Percentiles rank a stretch among this genome's conserved stretches.
phyloP scores from a whole-genome alignment of 176 grass and related monocot genomes.

The Cocos nucifera region DNA sequence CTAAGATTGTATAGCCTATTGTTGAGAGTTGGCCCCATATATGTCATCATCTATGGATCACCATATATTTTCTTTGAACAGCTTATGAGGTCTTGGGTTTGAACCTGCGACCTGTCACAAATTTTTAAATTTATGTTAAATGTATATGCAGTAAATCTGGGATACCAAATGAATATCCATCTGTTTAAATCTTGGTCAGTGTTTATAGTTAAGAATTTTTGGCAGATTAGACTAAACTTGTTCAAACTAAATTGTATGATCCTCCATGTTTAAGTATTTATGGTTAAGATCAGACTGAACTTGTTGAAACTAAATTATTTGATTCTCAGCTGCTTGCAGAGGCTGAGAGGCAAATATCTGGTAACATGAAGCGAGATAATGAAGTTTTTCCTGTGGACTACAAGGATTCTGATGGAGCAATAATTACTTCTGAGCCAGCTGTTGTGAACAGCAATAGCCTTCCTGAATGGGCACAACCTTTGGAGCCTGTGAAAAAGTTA shows the following conservation, averaged over 20 bases:
- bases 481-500: slow-evolving; percentile 90
- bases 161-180: too few relatives aligned
- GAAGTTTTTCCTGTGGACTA: slow-evolving; percentile 57
- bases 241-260: slow-evolving; percentile 36
- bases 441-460: slow-evolving; percentile 37
- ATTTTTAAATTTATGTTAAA: too few relatives aligned
- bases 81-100: too few relatives aligned
- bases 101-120: too few relatives aligned
- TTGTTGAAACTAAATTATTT: slow-evolving; percentile 31
- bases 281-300: background rate
- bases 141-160: too few relatives aligned
- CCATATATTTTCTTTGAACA: too few relatives aligned
- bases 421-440: slow-evolving; percentile 37
- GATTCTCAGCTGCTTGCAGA: slow-evolving; percentile 86
- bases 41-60: too few relatives aligned
- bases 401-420: slow-evolving; percentile 44
- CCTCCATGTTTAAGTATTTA: slow-evolving; percentile 3
- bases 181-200: too few relatives aligned
- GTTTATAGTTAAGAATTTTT: background rate
- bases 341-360: slow-evolving; percentile 62
- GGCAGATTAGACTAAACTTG: background rate
- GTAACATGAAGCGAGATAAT: slow-evolving; percentile 42
- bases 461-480: slow-evolving; percentile 81
- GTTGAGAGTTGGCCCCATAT: too few relatives aligned
- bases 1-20: too few relatives aligned